Base-by-base conservation (phyloP, 1,139 yeast genomes). In the Protomyces inundatus region DNA sequence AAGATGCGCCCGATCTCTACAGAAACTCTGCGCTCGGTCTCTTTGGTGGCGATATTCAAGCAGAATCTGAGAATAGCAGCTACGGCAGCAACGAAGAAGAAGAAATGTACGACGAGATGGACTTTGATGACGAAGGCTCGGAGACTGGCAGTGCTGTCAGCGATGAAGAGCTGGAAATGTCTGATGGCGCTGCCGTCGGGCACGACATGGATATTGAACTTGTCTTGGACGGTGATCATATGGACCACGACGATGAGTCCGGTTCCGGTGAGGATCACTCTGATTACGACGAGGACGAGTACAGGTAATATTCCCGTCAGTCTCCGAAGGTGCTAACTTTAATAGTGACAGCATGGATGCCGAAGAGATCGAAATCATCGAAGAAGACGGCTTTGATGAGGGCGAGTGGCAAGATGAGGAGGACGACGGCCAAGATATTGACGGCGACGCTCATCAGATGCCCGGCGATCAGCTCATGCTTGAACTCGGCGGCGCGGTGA, bases 21-120 rank as follows among this genome's bases (percentile, higher is more conserved):
- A 80, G 87, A 61, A 90, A 91, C 72, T 90, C 97, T 0, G 89
- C 97, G 0, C 79, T 91, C 61, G 97, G 97, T 1, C 90, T 91
- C 96, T 91, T 88, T 72, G 65, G 66, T 40, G 67, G 68, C 7
- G 97, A 91, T 70, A 85, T 88, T 60, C 87, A 80, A 40, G 78
- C 77, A 42, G 79, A 74, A 23, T 74, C 70, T 30, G 72, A 71
- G 54, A 74, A 70, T 33, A 71, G 68, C 45, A 72, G 69, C 32
- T 72, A 69, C 42, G 69, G 66, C 35, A 72, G 68, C 16, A 71
- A 70, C 23, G 75, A 71, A 37, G 69, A 69, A 37, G 72, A 69
- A 16, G 68, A 65, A 64, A 70, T 55, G 64, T 62, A 65, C 35
- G 69, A 67, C n/a, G 71, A 69, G 12, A 64, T 60, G 71, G 67